Evolutionary conservation across 495 filamentous ascomycete genomes (phyloP).

Genomic region (Xylaria palmicola): DNA sequence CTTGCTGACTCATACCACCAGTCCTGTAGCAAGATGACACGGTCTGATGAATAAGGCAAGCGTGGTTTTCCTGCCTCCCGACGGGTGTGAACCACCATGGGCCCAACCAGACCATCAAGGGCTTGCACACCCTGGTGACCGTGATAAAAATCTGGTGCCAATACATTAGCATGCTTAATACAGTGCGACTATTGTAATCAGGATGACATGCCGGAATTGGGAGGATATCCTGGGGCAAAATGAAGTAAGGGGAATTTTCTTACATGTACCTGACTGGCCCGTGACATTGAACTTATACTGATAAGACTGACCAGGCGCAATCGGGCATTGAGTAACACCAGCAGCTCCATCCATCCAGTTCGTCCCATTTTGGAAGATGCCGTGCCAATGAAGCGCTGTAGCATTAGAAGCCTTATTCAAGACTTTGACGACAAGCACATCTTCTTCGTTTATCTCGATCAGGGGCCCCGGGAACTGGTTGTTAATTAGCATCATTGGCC

Average conservation of each 20-base stretch:
- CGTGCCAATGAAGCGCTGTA: conserved; percentile 64
- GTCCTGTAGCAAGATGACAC: conserved; percentile 56
- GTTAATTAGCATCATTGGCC: conserved; percentile 52
- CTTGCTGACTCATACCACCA: conserved; percentile 57
- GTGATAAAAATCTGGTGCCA: conserved; percentile 37
- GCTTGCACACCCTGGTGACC: conserved; percentile 43
- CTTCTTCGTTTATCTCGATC: conserved; percentile 49
- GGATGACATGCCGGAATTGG: not conserved
- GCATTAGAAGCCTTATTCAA: conserved; percentile 45
- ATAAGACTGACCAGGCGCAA: conserved; percentile 53
- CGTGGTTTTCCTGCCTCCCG: conserved; percentile 41
- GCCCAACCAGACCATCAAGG: conserved; percentile 56
- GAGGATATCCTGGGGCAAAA: not conserved
- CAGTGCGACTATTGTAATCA: not conserved
- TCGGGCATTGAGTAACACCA: conserved; percentile 66
- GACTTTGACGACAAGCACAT: conserved; percentile 47
- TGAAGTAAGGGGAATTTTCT: conserved; percentile 1
- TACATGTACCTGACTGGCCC: conserved; percentile 49
- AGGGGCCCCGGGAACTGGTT: conserved; percentile 53
- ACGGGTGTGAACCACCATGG: conserved; percentile 52
- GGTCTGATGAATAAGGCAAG: conserved; percentile 54
- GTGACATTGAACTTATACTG: conserved; percentile 45
- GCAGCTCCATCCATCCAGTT: conserved; percentile 63
- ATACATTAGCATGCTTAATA: conserved; percentile 26
- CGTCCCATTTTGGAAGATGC: conserved; percentile 61